Conservation (phyloP, 169 alveolate species). For the Plasmodium inui region DNA sequence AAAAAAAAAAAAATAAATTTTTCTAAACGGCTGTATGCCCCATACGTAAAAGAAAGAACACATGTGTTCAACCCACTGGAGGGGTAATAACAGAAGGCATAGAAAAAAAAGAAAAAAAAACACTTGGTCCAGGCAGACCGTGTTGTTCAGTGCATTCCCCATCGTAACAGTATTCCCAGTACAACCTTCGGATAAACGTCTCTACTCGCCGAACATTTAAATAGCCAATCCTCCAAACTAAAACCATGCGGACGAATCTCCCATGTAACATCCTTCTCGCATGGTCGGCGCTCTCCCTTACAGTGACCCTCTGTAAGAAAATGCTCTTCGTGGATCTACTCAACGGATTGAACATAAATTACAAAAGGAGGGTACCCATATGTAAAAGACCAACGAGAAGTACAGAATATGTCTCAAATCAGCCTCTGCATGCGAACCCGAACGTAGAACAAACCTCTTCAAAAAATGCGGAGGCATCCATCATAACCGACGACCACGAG, state of each 20-base stretch:
- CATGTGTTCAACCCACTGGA: not conserved
- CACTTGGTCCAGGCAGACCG: not conserved
- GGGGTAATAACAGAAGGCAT: not conserved
- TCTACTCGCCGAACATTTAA: not conserved
- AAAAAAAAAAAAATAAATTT: not conserved
- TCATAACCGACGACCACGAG: not conserved
- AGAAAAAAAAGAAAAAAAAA: not conserved
- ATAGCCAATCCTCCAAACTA: not conserved
- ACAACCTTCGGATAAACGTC: not conserved
- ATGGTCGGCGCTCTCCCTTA: not conserved
- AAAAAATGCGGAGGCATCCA: not conserved
- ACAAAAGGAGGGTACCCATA: conserved; percentile 21
- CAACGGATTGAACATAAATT: conserved; percentile 32
- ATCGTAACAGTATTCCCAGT: not conserved
- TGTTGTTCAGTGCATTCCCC: not conserved
- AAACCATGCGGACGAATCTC: not conserved
- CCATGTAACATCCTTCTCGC: not conserved
- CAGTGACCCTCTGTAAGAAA: conserved; percentile 17
- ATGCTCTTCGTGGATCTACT: conserved; percentile 24
- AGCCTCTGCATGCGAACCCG: not conserved
- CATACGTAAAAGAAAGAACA: not conserved
- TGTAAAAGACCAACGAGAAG: not conserved
- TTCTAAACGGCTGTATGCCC: not conserved
- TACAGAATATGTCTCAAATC: conserved; percentile 7
- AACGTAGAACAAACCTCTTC: conserved; percentile 9